Base-by-base conservation (phyloP, 768 basidiomycete species). In the Leccinellum albellum region DNA sequence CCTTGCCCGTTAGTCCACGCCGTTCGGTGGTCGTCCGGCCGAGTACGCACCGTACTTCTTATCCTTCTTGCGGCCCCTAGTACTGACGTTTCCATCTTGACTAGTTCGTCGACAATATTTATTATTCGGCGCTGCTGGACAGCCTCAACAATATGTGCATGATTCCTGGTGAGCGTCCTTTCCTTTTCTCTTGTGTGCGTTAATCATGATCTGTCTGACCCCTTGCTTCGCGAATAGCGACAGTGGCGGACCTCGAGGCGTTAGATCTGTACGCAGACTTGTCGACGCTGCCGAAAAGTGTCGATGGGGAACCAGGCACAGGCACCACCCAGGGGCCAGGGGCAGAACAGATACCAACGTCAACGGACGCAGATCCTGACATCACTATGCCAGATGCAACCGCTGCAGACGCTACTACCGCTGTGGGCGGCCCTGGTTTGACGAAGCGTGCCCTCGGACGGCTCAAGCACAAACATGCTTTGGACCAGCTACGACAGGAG, bases 241-340 rank as follows among this genome's bases (percentile, higher is more conserved):
- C 78, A 0, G 53, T 65, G 3, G 75, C 76, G 9, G 82, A 84
- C 15, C 66, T 87, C 4, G 74, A 79, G 53, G 65, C 70, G 4
- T 74, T 90, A 1, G 84, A 88, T 51, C 71, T 90, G 3, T 91
- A 91, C 63, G 71, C 75, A 2, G 75, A 78, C 50, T 75, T 90
- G 28, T 70, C 74, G 0, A 75, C 79, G 21, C 73, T 90, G 57
- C 88, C 88, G 3, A 90, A 90, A 65, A 76, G 79, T 56, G 68
- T 75, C 20, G 79, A 82, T 32, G 72, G 64, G 4, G 78, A 79
- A 37, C 75, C 77, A 53, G 77, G 78, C 35, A 17, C 17, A 8
- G 35, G 35, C 3, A 37, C 0, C 51, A 73, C 71, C n/a, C 74
- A 74, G 60, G 69, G 71, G 42, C 68, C 70, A 4, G 73, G 37